Base-by-base conservation (phyloP, 1,139 yeast species). In the Hansenula lynferdii region DNA sequence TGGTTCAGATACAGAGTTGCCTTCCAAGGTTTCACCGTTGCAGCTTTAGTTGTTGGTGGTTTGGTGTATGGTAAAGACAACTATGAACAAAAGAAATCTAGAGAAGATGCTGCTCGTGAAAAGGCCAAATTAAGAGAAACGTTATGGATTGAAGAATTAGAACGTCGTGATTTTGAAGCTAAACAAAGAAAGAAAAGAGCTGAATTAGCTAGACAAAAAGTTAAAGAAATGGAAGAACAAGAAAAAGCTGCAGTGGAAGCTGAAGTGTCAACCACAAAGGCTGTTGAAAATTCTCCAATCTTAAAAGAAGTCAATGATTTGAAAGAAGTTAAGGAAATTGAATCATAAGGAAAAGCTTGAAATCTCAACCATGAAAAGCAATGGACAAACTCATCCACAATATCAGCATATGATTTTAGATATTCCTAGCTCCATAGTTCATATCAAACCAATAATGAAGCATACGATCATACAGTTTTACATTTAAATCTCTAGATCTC, bases 1-100 rank as follows among this genome's bases (percentile, higher is more conserved):
- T 89, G 86, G 77, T 89, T 86, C 67, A 75, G 92, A 51, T 86
- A 89, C 77, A 82, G 97, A 67, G 90, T 89, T 35, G 95, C 78
- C 1, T 72, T 87, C 53, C 97, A 89, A 61, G 85, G 85, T 11
- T 75, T 82, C 42, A 89, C 97, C 0, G 67, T 89, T 39, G 78
- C 78, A 8, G 96, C 96, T 0, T 67, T 89, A 42, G 84, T 89
- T 3, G 79, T 77, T 12, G 97, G 97, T 29, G 89, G 94, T 3
- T 69, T 69, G 54, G 62, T 75, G 47, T 83, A 73, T 59, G 85
- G 80, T 48, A 61, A 47, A 14, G 57, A 51, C 7, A 49, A 59
- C 6, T 41, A 48, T 9, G 56, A 56, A 28, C 58, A 60, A 20
- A 67, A 72, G 53, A 69, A 74, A 53, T 57, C 79, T 16, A 71